Evolutionary conservation across 345 rosid genomes (phyloP), one percentile per base, ranked within the genome.

Genomic region (Gossypium anomalum): DNA sequence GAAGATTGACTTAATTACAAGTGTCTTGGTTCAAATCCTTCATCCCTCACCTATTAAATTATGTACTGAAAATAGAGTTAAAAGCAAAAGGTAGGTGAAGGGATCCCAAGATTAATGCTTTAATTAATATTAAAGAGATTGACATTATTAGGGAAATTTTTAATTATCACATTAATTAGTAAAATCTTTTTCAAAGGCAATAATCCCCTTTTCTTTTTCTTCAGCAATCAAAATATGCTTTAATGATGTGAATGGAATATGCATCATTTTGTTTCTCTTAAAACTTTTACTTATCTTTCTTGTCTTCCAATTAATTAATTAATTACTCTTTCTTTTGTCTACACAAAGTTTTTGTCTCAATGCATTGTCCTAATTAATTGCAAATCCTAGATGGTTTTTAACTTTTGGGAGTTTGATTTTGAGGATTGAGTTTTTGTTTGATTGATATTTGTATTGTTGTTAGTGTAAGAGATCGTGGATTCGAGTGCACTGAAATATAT

Each of bases 191-290:
- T 20, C 9, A 51, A 69, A 69, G 29, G 43, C 25, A 17, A 10
- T 69, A 17, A 10, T 69, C 56, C 17, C 19, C 10, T 51, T 69
- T 69, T 27, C 19, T 17, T 51, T 17, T 4, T 14, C n/a, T 51
- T 15, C 19, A 14, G 19, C 41, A 66, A 44, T 44, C 53, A 19
- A 34, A 5, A 44, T 52, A 52, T 65, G 52, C 43, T 51, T 27
- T 68, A 69, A 29, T 69, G 60, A 69, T 69, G 73, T 69, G 45
- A 51, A 69, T 9, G 73, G 73, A 17, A 69, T 29, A 69, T 8
- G 25, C 44, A 69, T 69, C 44, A 51, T 69, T 69, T 51, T 51
- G 45, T 51, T 29, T 52, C 72, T 51, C 59, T 27, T 51, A 2
- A 1, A 49, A 16, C 45, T 51, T 69, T 9, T 63, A 9, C 48